Conservation (phyloP, 176 grass and related monocot species). For the Raddia guianensis region DNA sequence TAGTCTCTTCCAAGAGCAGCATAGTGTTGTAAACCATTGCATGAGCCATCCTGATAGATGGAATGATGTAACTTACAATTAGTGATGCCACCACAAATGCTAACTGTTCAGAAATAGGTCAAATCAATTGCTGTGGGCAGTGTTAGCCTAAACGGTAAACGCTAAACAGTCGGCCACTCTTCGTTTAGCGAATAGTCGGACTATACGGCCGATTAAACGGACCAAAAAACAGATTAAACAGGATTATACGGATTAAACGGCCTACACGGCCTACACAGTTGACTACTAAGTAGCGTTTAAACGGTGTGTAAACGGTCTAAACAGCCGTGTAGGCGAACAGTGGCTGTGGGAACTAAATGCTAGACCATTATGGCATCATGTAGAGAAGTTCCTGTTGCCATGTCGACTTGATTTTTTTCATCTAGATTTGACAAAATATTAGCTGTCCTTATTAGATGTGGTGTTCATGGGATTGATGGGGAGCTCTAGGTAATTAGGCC, state of each 20-base stretch:
- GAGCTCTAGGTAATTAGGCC: background rate
- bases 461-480: background rate
- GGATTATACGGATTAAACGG: no score
- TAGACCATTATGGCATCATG: background rate
- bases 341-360: conserved; percentile 16
- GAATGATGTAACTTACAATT: conserved; percentile 26
- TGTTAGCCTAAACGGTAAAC: no score
- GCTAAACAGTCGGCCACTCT: no score
- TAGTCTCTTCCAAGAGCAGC: conserved; percentile 85
- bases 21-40: conserved; percentile 98
- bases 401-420: background rate
- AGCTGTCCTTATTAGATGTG: background rate
- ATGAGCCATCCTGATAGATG: conserved; percentile 85
- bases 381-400: background rate
- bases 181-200: no score
- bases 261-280: no score
- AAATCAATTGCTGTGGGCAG: background rate
- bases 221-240: no score
- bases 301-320: no score
- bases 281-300: no score
- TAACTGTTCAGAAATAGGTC: conserved; percentile 5
- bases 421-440: background rate
- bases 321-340: no score
- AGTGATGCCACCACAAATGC: conserved; percentile 13
- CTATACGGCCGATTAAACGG: no score